phyloP scores from a whole-genome alignment of 2,329 filamentous ascomycete genomes.

The Myriosclerotinia scirpicola region DNA sequence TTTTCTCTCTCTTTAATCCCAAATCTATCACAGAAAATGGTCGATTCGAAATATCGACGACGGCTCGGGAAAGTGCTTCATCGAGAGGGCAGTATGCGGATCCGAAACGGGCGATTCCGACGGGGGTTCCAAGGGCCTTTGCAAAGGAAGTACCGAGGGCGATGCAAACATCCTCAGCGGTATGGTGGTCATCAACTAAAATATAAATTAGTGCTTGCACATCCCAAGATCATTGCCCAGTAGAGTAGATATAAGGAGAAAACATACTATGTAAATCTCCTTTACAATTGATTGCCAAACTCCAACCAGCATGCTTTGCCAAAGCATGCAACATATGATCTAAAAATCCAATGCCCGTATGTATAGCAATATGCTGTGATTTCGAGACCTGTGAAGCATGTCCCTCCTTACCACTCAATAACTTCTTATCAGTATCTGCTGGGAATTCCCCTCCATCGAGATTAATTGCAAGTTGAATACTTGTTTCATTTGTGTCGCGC shows the following conservation, averaged over 20 bases:
- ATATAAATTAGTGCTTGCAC: constrained; percentile 22
- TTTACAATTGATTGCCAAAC: constrained; percentile 75
- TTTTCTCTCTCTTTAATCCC: constrained; percentile 84
- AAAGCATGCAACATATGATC: constrained; percentile 99
- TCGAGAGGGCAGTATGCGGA: constrained; percentile 91
- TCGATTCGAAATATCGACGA: constrained; percentile 91
- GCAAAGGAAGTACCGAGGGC: constrained; percentile 86
- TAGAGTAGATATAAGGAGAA: neutral
- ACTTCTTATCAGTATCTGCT: constrained; percentile 58
- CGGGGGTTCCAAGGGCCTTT: constrained; percentile 70
- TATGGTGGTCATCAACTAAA: constrained; percentile 98
- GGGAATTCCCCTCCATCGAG: constrained; percentile 85
- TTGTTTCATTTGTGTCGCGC: constrained; percentile 97
- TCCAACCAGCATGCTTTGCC: constrained; percentile 95
- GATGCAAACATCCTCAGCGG: constrained; percentile 91
- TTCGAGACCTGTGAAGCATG: constrained; percentile 85
- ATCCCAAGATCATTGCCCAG: constrained; percentile 1
- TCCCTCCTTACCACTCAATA: constrained; percentile 53
- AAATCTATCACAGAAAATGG: constrained; percentile 83
- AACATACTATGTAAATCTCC: constrained; percentile 86
- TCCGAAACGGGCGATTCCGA: constrained; percentile 86
- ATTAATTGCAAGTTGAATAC: constrained; percentile 89
- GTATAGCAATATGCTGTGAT: constrained; percentile 81
- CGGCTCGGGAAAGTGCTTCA: constrained; percentile 89
- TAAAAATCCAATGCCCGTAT: constrained; percentile 94